Conservation (phyloP, 768 basidiomycete genomes). For the Cystobasidium ongulense region DNA sequence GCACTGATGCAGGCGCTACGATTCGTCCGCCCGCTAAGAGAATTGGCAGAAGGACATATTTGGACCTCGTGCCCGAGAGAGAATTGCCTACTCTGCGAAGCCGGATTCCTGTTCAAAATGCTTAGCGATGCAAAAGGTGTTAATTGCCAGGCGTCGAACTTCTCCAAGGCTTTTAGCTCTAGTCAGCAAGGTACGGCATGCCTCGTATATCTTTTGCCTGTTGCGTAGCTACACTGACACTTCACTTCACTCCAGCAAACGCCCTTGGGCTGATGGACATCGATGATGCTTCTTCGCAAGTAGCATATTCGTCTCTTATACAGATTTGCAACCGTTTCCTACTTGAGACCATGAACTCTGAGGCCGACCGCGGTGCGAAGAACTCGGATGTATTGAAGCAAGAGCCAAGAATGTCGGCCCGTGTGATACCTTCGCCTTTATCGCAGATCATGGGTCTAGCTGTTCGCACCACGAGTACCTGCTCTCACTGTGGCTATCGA, state of each 20-base stretch:
- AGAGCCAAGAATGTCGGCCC: conserved; percentile 34
- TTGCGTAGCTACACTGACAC: neutral
- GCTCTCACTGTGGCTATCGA: conserved; percentile 63
- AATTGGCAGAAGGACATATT: conserved; percentile 81
- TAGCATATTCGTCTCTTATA: conserved; percentile 68
- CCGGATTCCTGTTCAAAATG: conserved; percentile 91
- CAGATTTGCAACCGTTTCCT: conserved; percentile 93
- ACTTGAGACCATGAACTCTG: conserved; percentile 66
- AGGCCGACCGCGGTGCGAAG: conserved; percentile 52
- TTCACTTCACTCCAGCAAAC: conserved; percentile 47
- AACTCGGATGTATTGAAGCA: conserved; percentile 41
- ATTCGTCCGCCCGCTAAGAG: conserved; percentile 67
- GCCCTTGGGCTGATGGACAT: conserved; percentile 82
- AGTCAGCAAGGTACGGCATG: conserved; percentile 67
- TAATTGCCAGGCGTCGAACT: conserved; percentile 95
- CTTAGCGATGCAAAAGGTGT: conserved; percentile 85
- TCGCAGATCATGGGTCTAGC: conserved; percentile 78
- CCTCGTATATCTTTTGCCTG: neutral
- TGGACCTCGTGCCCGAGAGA: conserved; percentile 78
- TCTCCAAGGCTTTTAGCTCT: conserved; percentile 84
- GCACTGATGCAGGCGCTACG: conserved; percentile 81
- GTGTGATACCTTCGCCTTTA: conserved; percentile 60
- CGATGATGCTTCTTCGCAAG: conserved; percentile 54
- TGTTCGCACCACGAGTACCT: conserved; percentile 65
- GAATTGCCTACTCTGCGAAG: conserved; percentile 86